Evolutionary conservation across 2,329 filamentous ascomycete genomes (phyloP).

Genomic region (Aspergillus caelatus): DNA sequence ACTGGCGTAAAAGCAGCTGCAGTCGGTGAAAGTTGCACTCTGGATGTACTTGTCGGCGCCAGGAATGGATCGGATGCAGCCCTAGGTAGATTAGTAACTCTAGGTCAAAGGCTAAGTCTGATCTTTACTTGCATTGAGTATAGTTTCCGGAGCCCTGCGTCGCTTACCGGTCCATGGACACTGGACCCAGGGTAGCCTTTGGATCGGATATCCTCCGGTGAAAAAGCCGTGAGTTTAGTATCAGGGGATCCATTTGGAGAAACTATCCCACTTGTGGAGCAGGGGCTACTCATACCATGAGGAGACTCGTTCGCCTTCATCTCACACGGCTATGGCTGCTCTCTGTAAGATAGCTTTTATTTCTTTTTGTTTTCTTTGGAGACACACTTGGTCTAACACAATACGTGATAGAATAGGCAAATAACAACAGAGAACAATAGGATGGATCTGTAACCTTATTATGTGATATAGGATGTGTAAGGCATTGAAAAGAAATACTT

Average conservation of each 20-base stretch:
- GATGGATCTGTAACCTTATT: neutral
- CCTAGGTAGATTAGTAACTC: constrained; percentile 16
- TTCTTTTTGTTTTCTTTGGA: neutral
- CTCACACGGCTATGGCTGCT: neutral
- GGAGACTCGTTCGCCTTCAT: constrained; percentile 33
- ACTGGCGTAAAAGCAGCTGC: constrained; percentile 65
- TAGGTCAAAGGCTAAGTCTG: too few relatives aligned
- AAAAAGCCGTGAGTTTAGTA: constrained; percentile 65
- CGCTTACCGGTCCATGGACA: constrained; percentile 18
- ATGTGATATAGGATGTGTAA: neutral
- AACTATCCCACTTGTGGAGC: constrained; percentile 52
- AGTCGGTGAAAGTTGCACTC: constrained; percentile 61
- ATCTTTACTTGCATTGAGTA: constrained; percentile 27
- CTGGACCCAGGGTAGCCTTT: constrained; percentile 34
- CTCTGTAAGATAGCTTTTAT: neutral
- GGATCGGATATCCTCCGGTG: constrained; percentile 58
- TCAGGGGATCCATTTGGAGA: constrained; percentile 67
- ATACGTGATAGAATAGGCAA: neutral
- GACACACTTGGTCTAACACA: neutral
- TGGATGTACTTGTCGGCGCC: constrained; percentile 21
- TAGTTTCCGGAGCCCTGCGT: constrained; percentile 20
- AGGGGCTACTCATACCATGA: constrained; percentile 39
- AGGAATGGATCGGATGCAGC: constrained; percentile 35
- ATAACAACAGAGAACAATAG: neutral
- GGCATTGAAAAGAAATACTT: neutral